Percentiles rank a stretch among this genome's conserved stretches.
Conservation (phyloP, 2,329 filamentous ascomycete species). For the Bipolaris sorokiniana region DNA sequence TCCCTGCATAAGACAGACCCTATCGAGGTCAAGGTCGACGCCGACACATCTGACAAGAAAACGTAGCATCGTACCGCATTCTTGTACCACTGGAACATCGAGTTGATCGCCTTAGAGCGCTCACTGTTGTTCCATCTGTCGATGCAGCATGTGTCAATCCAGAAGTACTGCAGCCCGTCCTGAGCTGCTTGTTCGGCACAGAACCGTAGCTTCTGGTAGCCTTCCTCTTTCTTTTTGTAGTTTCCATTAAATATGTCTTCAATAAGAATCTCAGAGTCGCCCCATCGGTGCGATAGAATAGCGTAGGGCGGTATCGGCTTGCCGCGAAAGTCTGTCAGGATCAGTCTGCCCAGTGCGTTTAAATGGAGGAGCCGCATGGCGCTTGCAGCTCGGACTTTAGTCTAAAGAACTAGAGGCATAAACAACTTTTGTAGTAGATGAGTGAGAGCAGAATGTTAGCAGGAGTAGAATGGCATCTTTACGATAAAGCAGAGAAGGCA, state of each 20-base stretch:
- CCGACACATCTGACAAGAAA: conserved; percentile 13
- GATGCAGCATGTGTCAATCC: not conserved
- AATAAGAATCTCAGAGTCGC: conserved; percentile 35
- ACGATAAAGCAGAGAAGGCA: conserved; percentile 9
- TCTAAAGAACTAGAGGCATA: not conserved
- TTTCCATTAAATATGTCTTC: conserved; percentile 19
- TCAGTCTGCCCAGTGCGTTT: not conserved
- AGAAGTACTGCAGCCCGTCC: not conserved
- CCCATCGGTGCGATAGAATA: conserved; percentile 45
- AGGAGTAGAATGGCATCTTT: not conserved
- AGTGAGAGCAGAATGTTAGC: conserved; percentile 5
- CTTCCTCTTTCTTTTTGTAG: not conserved
- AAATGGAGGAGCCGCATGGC: not conserved
- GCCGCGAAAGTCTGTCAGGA: not conserved
- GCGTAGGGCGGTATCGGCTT: conserved; percentile 30
- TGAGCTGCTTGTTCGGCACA: not conserved
- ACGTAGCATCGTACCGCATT: conserved; percentile 27
- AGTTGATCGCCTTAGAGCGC: not conserved
- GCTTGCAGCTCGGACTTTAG: not conserved
- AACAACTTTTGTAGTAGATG: not conserved
- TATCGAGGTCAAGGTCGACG: not conserved
- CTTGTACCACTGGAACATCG: conserved; percentile 20
- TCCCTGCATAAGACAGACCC: not conserved
- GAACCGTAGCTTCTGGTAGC: not conserved
- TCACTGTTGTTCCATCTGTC: not conserved